Evolutionary conservation across 768 basidiomycete species (phyloP), one percentile per base, ranked within the genome.

Genomic region (Tricholoma sp.): DNA sequence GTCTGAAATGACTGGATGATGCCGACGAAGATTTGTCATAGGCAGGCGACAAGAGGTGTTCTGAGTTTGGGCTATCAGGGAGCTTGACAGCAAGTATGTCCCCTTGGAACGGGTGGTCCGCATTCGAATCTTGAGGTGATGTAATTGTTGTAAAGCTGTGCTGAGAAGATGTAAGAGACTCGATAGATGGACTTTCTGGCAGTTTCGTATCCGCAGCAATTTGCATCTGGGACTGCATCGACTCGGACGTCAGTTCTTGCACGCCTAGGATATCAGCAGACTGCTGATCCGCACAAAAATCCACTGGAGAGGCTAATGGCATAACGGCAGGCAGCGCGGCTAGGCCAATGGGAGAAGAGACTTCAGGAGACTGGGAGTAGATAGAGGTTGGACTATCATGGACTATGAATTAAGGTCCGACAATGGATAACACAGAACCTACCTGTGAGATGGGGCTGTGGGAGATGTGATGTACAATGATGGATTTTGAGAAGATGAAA

Each of bases 271-370:
- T 13, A 44, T 31, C 6, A 24, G 17, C 24, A 18, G 28, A 11
- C 24, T 11, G 24, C 7, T 28, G 37, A 45, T 28, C 45, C 37
- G 20, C 11, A 12, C 58, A 10, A 9, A 65, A 45, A 54, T 72
- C 73, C n/a, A 71, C 56, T 0, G 73, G 72, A 0, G 71, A 72
- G 1, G 65, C 61, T 8, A 74, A 60, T 9, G 75, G 74, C 5
- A 73, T 73, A 18, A 74, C 66, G 1, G 53, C 39, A 0, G 74
- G 73, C 8, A 77, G 61, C 6, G 62, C 52, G 2, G 63, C 68
- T 7, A 77, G 66, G n/a, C 68, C 74, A 28, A 66, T 50, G 0
- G 74, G 74, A 9, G 74, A 74, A 17, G 53, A 53, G 11, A 75
- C 69, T 13, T 71, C 68, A 0, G 73, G 75, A 7, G 73, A 73